A percentile compares a stretch with the other conserved stretches of the same genome.
These are phyloP conservation scores for Venturia carpophila DNA, from an alignment of 2,329 filamentous ascomycete genomes.

Conservation along the genomic window DNA sequence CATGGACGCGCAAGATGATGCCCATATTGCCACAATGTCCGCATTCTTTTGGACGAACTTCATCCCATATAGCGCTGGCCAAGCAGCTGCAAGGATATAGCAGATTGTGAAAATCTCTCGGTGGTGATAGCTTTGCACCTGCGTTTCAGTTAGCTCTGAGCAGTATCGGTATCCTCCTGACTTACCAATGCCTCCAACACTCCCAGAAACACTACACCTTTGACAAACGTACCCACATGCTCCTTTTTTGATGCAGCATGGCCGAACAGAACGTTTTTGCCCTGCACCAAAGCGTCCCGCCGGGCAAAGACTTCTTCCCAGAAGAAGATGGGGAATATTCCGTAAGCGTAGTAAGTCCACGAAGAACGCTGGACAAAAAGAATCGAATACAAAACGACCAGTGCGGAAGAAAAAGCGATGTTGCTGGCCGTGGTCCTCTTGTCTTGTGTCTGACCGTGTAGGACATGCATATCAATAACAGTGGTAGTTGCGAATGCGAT, in stretches of 20 bases:
- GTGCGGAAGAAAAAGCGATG: conserved; percentile 63
- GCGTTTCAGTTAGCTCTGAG: conserved; percentile 13
- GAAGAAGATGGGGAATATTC: conserved; percentile 85
- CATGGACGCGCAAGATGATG: conserved; percentile 70
- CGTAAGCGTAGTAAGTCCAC: conserved; percentile 80
- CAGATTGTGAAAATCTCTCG: conserved; percentile 78
- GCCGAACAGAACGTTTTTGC: conserved; percentile 59
- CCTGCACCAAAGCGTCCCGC: conserved; percentile 59
- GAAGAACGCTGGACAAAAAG: conserved; percentile 76
- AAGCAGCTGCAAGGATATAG: conserved; percentile 67
- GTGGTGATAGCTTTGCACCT: conserved; percentile 89
- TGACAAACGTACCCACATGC: conserved; percentile 52
- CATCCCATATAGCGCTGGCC: conserved; percentile 67
- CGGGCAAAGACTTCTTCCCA: conserved; percentile 92
- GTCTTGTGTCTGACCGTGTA: conserved; percentile 54
- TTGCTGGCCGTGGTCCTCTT: conserved; percentile 50
- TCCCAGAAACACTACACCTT: conserved; percentile 59
- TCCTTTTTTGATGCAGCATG: conserved; percentile 56
- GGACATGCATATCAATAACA: conserved; percentile 79
- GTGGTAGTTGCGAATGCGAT: conserved; percentile 86
- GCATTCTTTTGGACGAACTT: conserved; percentile 62
- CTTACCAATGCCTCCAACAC: conserved; percentile 66
- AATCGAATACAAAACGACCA: conserved; percentile 69
- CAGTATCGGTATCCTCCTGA: not conserved
- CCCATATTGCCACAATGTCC: conserved; percentile 62